A percentile compares a stretch with the other conserved stretches of the same genome.
Conservation (phyloP, 805 yeast species). For the Ogataea corticis region DNA sequence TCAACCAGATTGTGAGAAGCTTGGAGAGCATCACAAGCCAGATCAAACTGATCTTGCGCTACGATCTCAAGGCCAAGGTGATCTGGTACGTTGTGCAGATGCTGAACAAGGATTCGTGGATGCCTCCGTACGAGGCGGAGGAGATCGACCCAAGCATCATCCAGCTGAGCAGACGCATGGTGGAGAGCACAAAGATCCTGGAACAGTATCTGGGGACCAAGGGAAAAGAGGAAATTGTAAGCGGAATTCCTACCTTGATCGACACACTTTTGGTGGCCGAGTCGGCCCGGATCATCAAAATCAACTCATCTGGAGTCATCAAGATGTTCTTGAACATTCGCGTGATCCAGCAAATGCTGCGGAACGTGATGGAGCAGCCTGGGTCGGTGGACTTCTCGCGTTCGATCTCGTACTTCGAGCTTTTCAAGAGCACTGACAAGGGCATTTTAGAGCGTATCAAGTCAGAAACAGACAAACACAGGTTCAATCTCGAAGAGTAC, state of each 20-base stretch:
- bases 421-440: constrained; percentile 51
- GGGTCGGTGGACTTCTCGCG: constrained; percentile 53
- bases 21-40: constrained; percentile 40
- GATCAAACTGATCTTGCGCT: constrained; percentile 51
- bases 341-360: constrained; percentile 67
- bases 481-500: constrained; percentile 45
- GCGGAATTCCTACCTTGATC: constrained; percentile 53
- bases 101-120: constrained; percentile 50
- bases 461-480: constrained; percentile 14
- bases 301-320: constrained; percentile 61
- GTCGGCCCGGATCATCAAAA: constrained; percentile 47
- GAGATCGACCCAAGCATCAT: constrained; percentile 60
- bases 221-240: constrained; percentile 36
- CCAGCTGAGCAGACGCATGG: constrained; percentile 49
- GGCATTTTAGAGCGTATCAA: constrained; percentile 43
- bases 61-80: constrained; percentile 55
- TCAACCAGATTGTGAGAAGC: constrained; percentile 37
- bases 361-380: constrained; percentile 54
- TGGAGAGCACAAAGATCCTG: constrained; percentile 45
- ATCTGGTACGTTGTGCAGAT: constrained; percentile 53
- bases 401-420: constrained; percentile 56
- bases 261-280: constrained; percentile 54
- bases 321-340: constrained; percentile 60
- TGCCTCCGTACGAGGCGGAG: constrained; percentile 51
- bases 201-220: constrained; percentile 30